Conservation (phyloP, 495 filamentous ascomycete species). For the Amniculicola lignicola region DNA sequence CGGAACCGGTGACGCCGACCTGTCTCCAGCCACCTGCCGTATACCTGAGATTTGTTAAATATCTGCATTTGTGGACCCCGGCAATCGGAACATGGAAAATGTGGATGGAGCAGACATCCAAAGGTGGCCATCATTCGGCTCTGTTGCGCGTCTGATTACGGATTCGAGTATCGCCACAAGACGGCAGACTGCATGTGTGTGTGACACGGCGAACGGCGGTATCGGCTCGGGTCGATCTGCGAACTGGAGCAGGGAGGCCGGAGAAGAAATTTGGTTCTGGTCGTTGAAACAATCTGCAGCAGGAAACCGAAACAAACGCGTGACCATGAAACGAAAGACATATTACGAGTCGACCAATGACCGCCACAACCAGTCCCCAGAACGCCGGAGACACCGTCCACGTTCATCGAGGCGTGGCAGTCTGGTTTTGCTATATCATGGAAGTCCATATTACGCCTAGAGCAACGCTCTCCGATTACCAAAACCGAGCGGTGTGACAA, state of each 20-base stretch:
- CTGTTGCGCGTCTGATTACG: no score
- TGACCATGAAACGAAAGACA: conserved; percentile 27
- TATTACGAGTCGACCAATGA: conserved; percentile 25
- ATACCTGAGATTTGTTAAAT: no score
- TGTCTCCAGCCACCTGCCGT: no score
- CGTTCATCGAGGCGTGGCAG: conserved; percentile 25
- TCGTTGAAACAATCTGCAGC: conserved; percentile 26
- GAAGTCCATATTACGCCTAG: conserved; percentile 25
- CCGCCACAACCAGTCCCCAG: conserved; percentile 8
- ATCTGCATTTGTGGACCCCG: no score
- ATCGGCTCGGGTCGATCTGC: conserved; percentile 21
- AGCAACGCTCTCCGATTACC: conserved; percentile 2
- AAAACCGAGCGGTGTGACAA: conserved; percentile 8
- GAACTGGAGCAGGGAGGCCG: conserved; percentile 11
- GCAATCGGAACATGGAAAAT: no score
- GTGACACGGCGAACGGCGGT: conserved; percentile 4
- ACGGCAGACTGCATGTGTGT: conserved; percentile 28
- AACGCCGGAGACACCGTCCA: conserved; percentile 6
- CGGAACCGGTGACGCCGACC: no score
- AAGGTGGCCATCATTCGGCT: no score
- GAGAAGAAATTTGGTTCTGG: conserved; percentile 13
- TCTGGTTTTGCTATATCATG: conserved; percentile 23
- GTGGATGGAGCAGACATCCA: no score
- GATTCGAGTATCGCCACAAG: conserved; percentile 17
- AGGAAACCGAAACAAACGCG: conserved; percentile 23